Base-by-base conservation (phyloP, 495 filamentous ascomycete genomes). In the Tuber brumale region DNA sequence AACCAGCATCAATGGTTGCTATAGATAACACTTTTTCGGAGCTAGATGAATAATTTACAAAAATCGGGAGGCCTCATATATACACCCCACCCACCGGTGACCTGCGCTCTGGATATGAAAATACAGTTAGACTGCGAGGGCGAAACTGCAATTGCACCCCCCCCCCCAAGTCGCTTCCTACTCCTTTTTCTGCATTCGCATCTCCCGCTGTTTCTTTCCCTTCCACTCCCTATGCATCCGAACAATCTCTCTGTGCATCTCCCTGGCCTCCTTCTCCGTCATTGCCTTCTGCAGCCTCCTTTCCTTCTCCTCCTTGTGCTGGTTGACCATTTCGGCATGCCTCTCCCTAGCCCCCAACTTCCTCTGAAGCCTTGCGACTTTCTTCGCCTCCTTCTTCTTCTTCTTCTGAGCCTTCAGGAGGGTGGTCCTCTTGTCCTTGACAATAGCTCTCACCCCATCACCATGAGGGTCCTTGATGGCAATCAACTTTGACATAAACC, bases 361-460 rank as follows among this genome's bases (percentile, higher is more conserved):
- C n/a, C 12, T 31, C 27, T 66, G 12, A 51, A 51, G 46, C 46
- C 21, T 51, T n/a, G 19, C 19, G 46, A 7, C 21, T 7, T n/a
- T 51, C 46, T 9, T 51, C 19, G 6, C 4, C 27, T 35, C 57
- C 57, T 18, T 66, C 27, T 0, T 2, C 14, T 72, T 3, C 31
- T 16, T 46, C 41, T 21, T 72, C 77, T 81, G 12, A n/a, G 3
- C 14, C 70, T 42, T 41, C 27, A 71, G 10, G 39, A 18, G 44
- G 12, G 6, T 1, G 4, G 70, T 9, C 57, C 39, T 75, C 72
- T 77, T 46, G 27, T 79, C 78, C 79, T 83, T 80, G 23, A 79
- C 48, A 69, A 80, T 80, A 70, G 78, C 72, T 79, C 79, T 80
- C 72, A 73, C 77, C 74, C 74, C 81, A n/a, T 72, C 74, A 72